These are phyloP conservation scores for Porpolomopsis calyptriformis DNA, from an alignment of 768 basidiomycete species.

Conservation along the genomic window DNA sequence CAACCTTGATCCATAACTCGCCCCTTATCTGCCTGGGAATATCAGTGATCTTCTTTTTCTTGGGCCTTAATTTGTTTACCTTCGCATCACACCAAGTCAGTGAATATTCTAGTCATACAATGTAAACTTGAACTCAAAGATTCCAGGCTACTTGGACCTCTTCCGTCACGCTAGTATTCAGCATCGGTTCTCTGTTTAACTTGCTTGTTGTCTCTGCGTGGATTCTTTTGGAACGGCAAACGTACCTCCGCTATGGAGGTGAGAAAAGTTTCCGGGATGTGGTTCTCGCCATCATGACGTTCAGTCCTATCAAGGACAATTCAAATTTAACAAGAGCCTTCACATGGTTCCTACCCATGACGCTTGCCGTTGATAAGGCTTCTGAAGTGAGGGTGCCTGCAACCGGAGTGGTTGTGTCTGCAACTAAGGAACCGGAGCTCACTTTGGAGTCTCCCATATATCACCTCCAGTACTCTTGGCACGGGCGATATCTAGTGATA, in stretches of 20 bases:
- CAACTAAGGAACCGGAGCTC: constrained; percentile 39
- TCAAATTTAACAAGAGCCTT: no score
- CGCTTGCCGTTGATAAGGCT: no score
- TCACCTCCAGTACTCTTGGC: constrained; percentile 67
- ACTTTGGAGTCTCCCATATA: constrained; percentile 57
- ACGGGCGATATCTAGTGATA: constrained; percentile 64
- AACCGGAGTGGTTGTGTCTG: no score
- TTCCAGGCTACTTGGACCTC: constrained; percentile 48
- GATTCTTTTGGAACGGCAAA: constrained; percentile 64
- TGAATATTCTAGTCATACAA: not conserved
- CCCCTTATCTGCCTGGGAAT: constrained; percentile 76
- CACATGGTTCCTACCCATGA: no score
- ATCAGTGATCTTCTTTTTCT: constrained; percentile 74
- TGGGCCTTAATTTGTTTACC: constrained; percentile 66
- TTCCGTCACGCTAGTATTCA: constrained; percentile 67
- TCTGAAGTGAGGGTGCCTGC: no score
- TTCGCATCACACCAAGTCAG: constrained; percentile 61
- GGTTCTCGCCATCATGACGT: constrained; percentile 40
- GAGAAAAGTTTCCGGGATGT: constrained; percentile 63
- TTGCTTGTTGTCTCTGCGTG: constrained; percentile 61
- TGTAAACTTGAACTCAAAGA: constrained; percentile 1
- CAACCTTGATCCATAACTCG: constrained; percentile 81
- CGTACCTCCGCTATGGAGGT: constrained; percentile 51
- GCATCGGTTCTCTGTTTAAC: constrained; percentile 64
- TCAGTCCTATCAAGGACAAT: no score